These are phyloP conservation scores for Blumeriella jaapii DNA, from an alignment of 2,329 filamentous ascomycete species.

Conservation along the genomic window DNA sequence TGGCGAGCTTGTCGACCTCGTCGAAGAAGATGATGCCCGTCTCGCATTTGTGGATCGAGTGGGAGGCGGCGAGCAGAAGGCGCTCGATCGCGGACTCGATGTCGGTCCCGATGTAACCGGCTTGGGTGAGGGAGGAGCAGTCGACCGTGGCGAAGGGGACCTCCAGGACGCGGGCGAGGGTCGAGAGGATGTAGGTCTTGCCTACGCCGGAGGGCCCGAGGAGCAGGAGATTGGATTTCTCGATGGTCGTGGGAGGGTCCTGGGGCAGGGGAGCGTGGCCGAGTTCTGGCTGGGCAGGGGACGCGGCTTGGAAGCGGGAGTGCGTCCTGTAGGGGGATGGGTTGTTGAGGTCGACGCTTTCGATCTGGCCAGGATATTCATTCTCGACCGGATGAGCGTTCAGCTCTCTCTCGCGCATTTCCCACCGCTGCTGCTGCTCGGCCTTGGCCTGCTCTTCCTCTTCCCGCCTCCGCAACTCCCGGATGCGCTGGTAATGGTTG, in stretches of 20 bases:
- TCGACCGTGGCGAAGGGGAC: conserved; percentile 94
- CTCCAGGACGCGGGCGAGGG: conserved; percentile 81
- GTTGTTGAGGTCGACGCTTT: conserved; percentile 23
- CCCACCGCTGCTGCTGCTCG: conserved; percentile 48
- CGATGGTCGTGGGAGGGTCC: conserved; percentile 38
- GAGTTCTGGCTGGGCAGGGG: conserved; percentile 16
- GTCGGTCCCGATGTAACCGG: conserved; percentile 95
- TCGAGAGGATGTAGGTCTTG: conserved; percentile 84
- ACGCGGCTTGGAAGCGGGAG: not conserved
- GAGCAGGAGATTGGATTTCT: conserved; percentile 90
- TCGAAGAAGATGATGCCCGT: conserved; percentile 91
- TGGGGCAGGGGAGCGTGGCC: conserved; percentile 9
- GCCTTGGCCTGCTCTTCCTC: conserved; percentile 50
- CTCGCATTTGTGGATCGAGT: conserved; percentile 74
- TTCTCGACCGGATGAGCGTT: conserved; percentile 69
- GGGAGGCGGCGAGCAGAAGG: conserved; percentile 79
- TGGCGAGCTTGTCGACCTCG: conserved; percentile 95
- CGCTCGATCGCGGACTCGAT: conserved; percentile 93
- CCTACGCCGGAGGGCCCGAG: conserved; percentile 90
- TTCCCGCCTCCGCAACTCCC: conserved; percentile 62
- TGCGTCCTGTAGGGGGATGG: conserved; percentile 1
- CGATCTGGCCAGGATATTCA: conserved; percentile 40
- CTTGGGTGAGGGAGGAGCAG: conserved; percentile 91
- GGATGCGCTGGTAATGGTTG: conserved; percentile 88
- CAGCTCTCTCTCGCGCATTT: conserved; percentile 29